phyloP scores from a whole-genome alignment of 148 eudicot genomes.

The Vaccinium darrowii region DNA sequence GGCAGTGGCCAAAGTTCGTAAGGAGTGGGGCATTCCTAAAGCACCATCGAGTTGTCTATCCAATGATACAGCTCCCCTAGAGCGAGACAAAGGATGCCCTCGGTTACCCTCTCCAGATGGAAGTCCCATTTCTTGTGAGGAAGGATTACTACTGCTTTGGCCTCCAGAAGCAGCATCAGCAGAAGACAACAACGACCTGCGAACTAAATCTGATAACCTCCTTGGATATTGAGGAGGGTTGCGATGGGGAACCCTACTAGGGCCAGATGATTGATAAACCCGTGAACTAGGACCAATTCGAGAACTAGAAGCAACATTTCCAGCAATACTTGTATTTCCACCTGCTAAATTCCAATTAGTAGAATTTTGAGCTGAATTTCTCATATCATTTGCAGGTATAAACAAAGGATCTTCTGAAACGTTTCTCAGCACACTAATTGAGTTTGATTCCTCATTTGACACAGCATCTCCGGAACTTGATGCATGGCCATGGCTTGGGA shows the following conservation, averaged over 20 bases:
- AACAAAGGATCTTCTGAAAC: slow-evolving; percentile 66
- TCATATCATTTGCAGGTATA: slow-evolving; percentile 47
- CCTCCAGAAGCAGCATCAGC: slow-evolving; percentile 49
- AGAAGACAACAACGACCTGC: slow-evolving; percentile 54
- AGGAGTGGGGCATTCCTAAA: slow-evolving; percentile 51
- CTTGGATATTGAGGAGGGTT: slow-evolving; percentile 53
- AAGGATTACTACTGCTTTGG: slow-evolving; percentile 37
- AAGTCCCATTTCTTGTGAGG: slow-evolving; percentile 38
- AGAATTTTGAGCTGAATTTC: slow-evolving; percentile 46
- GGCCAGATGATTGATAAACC: slow-evolving; percentile 33
- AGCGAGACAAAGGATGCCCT: slow-evolving; percentile 34
- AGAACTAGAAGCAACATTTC: slow-evolving; percentile 54
- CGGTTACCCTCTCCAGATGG: slow-evolving; percentile 38
- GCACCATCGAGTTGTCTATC: slow-evolving; percentile 69
- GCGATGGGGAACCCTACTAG: slow-evolving; percentile 54
- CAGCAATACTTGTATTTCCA: slow-evolving; percentile 35
- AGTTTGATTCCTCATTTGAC: slow-evolving; percentile 37
- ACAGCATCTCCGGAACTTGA: slow-evolving; percentile 36
- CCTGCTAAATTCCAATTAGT: slow-evolving; percentile 44
- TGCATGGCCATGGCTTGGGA: slow-evolving; percentile 43
- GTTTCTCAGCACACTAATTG: slow-evolving; percentile 48
- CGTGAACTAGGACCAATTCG: slow-evolving; percentile 42
- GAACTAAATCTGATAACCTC: slow-evolving; percentile 69
- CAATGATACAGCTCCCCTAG: slow-evolving; percentile 54
- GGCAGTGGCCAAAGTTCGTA: slow-evolving; percentile 65